Conservation (phyloP, 2,329 filamentous ascomycete species). For the Xylaria sp. region DNA sequence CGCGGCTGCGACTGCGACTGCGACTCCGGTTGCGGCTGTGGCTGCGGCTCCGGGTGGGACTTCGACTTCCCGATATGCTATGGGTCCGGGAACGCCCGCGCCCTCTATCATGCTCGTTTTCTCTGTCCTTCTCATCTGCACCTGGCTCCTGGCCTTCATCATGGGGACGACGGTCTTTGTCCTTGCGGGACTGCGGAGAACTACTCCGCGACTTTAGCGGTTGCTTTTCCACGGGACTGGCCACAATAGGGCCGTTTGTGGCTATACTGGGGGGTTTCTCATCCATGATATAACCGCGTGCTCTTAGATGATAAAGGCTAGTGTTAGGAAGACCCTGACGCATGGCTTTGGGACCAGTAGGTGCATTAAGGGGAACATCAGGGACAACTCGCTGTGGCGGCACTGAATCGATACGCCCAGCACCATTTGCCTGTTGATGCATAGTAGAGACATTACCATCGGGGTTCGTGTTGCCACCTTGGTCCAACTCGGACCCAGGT, state of each 20-base stretch:
- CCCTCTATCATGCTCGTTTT: constrained; percentile 39
- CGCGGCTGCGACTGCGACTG: constrained; percentile 46
- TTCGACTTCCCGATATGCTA: constrained; percentile 44
- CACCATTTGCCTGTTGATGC: constrained; percentile 37
- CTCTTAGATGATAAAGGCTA: constrained; percentile 69
- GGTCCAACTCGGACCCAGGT: constrained; percentile 34
- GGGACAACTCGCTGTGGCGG: constrained; percentile 37
- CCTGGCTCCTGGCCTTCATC: constrained; percentile 45
- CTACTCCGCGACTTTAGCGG: constrained; percentile 55
- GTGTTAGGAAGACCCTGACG: constrained; percentile 85
- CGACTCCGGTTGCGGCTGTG: constrained; percentile 51
- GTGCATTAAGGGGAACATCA: constrained; percentile 71
- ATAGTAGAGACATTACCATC: constrained; percentile 45
- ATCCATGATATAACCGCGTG: constrained; percentile 54
- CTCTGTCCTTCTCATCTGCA: constrained; percentile 36
- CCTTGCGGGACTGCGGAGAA: constrained; percentile 49
- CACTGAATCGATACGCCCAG: constrained; percentile 32
- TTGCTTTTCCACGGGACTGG: constrained; percentile 43
- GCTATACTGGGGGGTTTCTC: constrained; percentile 42
- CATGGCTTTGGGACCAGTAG: constrained; percentile 94
- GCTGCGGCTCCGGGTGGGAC: constrained; percentile 47
- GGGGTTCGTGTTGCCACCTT: constrained; percentile 38
- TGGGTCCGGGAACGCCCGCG: constrained; percentile 39
- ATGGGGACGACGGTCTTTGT: constrained; percentile 43
- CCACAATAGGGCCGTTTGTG: constrained; percentile 40